Percentiles rank a stretch among this genome's conserved stretches.
Conservation (phyloP, 139 green algal species). For the Tetradesmus obliquus region DNA sequence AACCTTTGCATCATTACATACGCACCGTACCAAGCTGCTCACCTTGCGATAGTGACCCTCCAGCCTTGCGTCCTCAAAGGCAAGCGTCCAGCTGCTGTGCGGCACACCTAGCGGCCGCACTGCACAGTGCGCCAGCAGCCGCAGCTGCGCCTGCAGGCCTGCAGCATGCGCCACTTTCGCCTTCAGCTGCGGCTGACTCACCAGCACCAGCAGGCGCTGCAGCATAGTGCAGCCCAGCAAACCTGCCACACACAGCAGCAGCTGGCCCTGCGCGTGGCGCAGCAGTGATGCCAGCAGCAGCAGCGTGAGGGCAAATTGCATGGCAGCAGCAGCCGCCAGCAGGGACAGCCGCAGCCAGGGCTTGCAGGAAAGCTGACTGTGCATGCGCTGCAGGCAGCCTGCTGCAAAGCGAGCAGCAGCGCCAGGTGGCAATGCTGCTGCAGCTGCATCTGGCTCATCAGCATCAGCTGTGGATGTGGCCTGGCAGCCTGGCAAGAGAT, state of each 20-base stretch:
- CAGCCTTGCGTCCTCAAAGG: neutral
- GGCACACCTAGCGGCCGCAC: neutral
- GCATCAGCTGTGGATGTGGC: neutral
- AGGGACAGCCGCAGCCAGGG: neutral
- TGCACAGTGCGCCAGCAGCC: neutral
- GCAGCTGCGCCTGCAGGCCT: neutral
- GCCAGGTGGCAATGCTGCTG: neutral
- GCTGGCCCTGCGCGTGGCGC: neutral
- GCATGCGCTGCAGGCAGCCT: neutral
- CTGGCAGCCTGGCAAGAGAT: neutral
- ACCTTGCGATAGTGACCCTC: neutral
- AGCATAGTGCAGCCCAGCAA: neutral
- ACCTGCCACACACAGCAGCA: neutral
- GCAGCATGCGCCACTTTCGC: neutral
- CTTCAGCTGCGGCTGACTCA: neutral
- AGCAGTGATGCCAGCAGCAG: neutral
- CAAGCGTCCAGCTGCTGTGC: neutral
- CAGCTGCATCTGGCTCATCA: neutral
- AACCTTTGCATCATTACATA: too few species aligned
- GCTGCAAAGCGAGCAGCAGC: neutral
- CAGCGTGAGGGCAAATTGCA: neutral
- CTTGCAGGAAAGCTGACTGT: neutral
- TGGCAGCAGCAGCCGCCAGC: neutral
- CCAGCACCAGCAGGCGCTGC: neutral
- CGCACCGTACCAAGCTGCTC: neutral